phyloP scores from a whole-genome alignment of 768 basidiomycete genomes.

The Sporobolomyces phaffii region DNA sequence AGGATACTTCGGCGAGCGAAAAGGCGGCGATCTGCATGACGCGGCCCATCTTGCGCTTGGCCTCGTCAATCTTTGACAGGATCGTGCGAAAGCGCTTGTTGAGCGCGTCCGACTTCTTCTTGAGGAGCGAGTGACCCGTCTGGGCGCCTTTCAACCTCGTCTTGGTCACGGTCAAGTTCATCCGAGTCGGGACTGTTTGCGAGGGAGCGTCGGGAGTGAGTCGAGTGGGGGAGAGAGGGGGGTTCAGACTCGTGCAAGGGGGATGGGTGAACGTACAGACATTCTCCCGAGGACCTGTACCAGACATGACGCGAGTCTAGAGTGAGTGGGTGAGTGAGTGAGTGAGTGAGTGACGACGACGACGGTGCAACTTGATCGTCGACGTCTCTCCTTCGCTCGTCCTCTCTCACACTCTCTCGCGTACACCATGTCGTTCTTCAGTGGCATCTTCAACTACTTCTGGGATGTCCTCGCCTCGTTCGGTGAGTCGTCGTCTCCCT shows the following conservation, averaged over 20 bases:
- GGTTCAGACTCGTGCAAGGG: not conserved
- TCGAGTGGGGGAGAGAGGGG: not conserved
- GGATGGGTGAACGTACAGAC: conserved; percentile 52
- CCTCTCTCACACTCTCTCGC: not conserved
- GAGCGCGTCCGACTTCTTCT: conserved; percentile 96
- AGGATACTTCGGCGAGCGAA: conserved; percentile 97
- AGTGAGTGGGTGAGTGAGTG: not conserved
- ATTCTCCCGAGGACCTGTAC: conserved; percentile 81
- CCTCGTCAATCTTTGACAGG: conserved; percentile 95
- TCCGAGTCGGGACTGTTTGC: conserved; percentile 80
- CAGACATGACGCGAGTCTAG: conserved; percentile 62
- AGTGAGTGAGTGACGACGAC: not conserved
- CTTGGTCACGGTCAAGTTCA: conserved; percentile 86
- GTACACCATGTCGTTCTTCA: conserved; percentile 43
- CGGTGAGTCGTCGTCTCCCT: conserved; percentile 54
- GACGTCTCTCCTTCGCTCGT: not conserved
- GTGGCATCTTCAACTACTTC: conserved; percentile 91
- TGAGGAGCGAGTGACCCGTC: conserved; percentile 68
- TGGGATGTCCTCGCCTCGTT: conserved; percentile 91
- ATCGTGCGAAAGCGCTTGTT: conserved; percentile 80
- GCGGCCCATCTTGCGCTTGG: conserved; percentile 96
- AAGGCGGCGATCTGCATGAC: conserved; percentile 99
- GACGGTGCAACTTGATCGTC: not conserved
- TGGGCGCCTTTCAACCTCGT: conserved; percentile 43
- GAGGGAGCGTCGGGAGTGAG: not conserved